Conservation (phyloP, 176 grass and related monocot species). For the Saccharum officinarum region DNA sequence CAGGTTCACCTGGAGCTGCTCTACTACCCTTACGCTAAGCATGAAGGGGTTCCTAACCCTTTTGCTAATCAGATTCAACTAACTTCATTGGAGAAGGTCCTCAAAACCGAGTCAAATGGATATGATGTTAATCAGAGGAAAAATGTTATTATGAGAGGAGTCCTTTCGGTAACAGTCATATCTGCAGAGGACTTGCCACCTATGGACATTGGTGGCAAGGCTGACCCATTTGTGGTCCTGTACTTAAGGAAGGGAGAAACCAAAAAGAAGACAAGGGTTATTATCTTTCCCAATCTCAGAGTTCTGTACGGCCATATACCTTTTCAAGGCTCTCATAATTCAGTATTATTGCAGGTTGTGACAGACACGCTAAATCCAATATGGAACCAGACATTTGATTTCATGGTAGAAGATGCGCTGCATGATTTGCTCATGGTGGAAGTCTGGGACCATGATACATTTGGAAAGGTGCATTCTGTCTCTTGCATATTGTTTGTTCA, state of each 20-base stretch:
- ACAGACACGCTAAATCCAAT: slow-evolving; percentile 86
- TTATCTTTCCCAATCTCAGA: slow-evolving; percentile 13
- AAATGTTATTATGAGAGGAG: slow-evolving; percentile 94
- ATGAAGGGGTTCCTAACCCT: slow-evolving; percentile 77
- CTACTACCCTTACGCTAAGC: slow-evolving; percentile 72
- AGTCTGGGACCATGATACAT: slow-evolving; percentile 97
- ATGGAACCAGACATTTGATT: slow-evolving; percentile 97
- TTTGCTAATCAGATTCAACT: slow-evolving; percentile 72
- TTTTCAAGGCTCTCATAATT: neutral
- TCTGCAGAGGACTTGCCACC: slow-evolving; percentile 91
- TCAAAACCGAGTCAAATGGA: slow-evolving; percentile 77
- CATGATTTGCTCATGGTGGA: slow-evolving; percentile 99
- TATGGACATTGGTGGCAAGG: slow-evolving; percentile 95
- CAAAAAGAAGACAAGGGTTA: slow-evolving; percentile 95
- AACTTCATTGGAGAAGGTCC: slow-evolving; percentile 91
- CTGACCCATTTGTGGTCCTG: slow-evolving; percentile 90
- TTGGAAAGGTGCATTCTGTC: slow-evolving; percentile 67
- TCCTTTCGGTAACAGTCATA: slow-evolving; percentile 89
- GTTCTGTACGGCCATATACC: neutral
- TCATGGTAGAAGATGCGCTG: slow-evolving; percentile 94
- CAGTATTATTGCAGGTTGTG: slow-evolving; percentile 70
- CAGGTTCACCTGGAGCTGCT: slow-evolving; percentile 97
- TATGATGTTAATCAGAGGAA: slow-evolving; percentile 73
- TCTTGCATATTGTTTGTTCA: neutral
- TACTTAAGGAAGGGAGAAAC: slow-evolving; percentile 86